Evolutionary conservation across 2,329 filamentous ascomycete species (phyloP), one percentile per base, ranked within the genome.

Genomic region (Clarireedia monteithiana): DNA sequence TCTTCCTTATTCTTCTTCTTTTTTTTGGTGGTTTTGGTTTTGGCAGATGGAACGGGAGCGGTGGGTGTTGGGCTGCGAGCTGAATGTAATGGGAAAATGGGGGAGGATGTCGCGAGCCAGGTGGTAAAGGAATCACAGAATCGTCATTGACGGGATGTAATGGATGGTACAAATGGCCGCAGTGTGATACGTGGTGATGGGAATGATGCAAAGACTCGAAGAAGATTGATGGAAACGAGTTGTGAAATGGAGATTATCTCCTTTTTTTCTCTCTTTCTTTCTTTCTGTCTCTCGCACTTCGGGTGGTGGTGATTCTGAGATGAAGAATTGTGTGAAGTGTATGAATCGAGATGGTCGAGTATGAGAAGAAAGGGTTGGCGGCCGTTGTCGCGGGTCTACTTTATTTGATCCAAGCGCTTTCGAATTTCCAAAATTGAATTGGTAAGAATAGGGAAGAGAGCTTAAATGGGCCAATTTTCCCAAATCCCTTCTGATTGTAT

Each of bases 101-200:
- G 23, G 44, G 20, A 46, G 44, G 44, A 46, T 46, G 44, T 46
- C 44, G 44, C 44, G 20, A 46, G 44, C 44, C 44, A 45, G 48
- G 38, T 40, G 38, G 38, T n/a, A 40, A 40, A 17, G 40, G 40
- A 47, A 57, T 59, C 57, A 59, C 59, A 38, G 53, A 23, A 56
- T 53, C 34, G 27, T 55, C 57, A 60, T 49, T 20, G 23, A 24
- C 27, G 24, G 20, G 49, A n/a, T 46, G 51, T 49, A 63, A 59
- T 58, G 56, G 10, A 60, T 62, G 39, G 53, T 57, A 61, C 60
- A 60, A 57, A 62, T 56, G 45, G 55, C 54, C 40, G 58, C 45
- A 46, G 53, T 24, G 48, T 55, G 52, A 59, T 57, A 57, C 53
- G 56, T 40, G 48, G 48, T 14, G 44, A 40, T 40, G 14, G 15